A percentile compares a stretch with the other conserved stretches of the same genome.
phyloP scores from a whole-genome alignment of 2,329 filamentous ascomycete species.

The Lasiodiplodia theobromae region DNA sequence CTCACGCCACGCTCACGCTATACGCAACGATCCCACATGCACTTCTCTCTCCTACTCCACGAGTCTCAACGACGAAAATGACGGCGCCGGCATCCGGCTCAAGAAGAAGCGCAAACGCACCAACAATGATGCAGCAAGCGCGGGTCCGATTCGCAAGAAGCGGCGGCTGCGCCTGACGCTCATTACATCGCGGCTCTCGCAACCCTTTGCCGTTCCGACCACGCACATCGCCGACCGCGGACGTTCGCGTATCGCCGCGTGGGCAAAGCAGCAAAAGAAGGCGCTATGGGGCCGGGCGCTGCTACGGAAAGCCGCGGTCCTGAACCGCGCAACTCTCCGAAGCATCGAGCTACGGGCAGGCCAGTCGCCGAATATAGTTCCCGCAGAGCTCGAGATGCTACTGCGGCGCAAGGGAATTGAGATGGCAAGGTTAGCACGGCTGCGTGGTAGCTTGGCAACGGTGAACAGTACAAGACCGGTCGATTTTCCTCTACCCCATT shows the following conservation, averaged over 20 bases:
- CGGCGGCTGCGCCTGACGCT: slow-evolving; percentile 67
- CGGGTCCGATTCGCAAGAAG: slow-evolving; percentile 61
- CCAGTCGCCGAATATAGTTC: slow-evolving; percentile 35
- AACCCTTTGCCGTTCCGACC: slow-evolving; percentile 72
- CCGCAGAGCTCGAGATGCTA: slow-evolving; percentile 33
- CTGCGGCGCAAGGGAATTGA: slow-evolving; percentile 43
- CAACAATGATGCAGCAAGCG: slow-evolving; percentile 56
- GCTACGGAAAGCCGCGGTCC: slow-evolving; percentile 69
- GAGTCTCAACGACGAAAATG: background rate
- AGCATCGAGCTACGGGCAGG: slow-evolving; percentile 46
- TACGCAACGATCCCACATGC: slow-evolving; percentile 32
- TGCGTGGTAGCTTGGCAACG: slow-evolving; percentile 15
- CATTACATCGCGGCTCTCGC: slow-evolving; percentile 74
- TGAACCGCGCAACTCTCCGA: slow-evolving; percentile 61
- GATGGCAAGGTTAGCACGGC: slow-evolving; percentile 41
- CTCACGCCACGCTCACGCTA: slow-evolving; percentile 43
- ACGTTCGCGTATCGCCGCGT: slow-evolving; percentile 39
- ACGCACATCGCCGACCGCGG: slow-evolving; percentile 73
- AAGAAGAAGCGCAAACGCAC: slow-evolving; percentile 59
- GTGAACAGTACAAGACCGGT: slow-evolving; percentile 25
- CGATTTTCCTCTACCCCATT: slow-evolving; percentile 33
- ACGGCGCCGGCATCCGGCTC: background rate
- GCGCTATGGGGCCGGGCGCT: slow-evolving; percentile 56
- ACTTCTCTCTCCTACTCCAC: slow-evolving; percentile 29
- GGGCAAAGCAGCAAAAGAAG: slow-evolving; percentile 50